Conservation (phyloP, 1,284 basidiomycete genomes). For the Cystobasidium slooffiae region DNA sequence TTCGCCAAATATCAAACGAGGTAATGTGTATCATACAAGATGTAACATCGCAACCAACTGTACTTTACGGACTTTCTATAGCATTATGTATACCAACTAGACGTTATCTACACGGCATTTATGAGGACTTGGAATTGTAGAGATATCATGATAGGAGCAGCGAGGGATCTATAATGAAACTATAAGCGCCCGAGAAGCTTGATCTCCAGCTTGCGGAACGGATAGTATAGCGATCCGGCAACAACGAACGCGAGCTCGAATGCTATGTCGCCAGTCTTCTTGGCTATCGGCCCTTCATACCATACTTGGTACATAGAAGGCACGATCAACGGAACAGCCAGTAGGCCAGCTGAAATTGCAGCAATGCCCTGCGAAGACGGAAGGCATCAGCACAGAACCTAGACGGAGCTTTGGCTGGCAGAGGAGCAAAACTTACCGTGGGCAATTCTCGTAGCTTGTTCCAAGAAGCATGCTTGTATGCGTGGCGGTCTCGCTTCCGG, state of each 20-base stretch:
- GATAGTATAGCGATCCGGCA: slow-evolving; percentile 53
- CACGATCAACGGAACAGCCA: slow-evolving; percentile 23
- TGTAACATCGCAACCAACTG: not conserved
- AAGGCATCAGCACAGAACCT: not conserved
- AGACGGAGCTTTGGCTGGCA: not conserved
- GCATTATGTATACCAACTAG: not conserved
- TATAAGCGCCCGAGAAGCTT: slow-evolving; percentile 21
- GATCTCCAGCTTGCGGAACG: slow-evolving; percentile 43
- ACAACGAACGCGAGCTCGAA: slow-evolving; percentile 57
- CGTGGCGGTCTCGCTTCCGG: slow-evolving; percentile 48
- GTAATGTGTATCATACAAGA: slow-evolving; percentile 10
- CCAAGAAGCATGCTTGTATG: slow-evolving; percentile 55
- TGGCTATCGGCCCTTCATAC: slow-evolving; percentile 53
- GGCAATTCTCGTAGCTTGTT: slow-evolving; percentile 55
- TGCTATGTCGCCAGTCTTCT: slow-evolving; percentile 55
- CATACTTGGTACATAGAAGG: slow-evolving; percentile 10
- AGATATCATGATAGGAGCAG: not conserved
- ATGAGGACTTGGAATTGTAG: too few species aligned
- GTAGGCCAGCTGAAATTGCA: slow-evolving; percentile 24
- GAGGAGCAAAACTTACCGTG: slow-evolving; percentile 45
- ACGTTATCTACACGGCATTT: not conserved
- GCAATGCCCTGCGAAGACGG: slow-evolving; percentile 5
- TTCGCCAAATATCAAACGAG: too few species aligned
- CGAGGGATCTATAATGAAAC: not conserved
- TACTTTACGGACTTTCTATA: not conserved